Conservation (phyloP, 2,329 filamentous ascomycete species). For the Penicillium sp. region DNA sequence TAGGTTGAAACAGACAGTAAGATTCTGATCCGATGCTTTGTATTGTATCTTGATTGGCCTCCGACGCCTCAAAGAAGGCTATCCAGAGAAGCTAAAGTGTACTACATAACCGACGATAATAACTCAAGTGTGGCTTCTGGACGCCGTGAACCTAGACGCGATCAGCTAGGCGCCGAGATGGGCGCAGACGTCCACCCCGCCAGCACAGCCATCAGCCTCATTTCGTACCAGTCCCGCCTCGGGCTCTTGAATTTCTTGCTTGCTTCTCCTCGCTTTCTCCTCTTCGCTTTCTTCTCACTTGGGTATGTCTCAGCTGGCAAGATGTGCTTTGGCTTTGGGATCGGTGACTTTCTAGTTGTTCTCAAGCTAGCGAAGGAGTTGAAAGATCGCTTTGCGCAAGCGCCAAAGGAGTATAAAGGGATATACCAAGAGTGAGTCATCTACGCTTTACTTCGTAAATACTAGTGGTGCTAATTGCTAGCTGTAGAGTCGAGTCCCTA, state of each 20-base stretch:
- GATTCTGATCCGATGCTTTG: too few relatives aligned
- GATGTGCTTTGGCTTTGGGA: slow-evolving; percentile 12
- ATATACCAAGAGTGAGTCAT: slow-evolving; percentile 1
- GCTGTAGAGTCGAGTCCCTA: background rate
- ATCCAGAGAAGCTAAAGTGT: too few relatives aligned
- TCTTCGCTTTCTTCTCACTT: background rate
- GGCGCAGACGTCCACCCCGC: background rate
- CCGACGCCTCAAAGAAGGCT: too few relatives aligned
- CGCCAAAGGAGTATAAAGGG: slow-evolving; percentile 2
- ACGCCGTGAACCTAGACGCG: background rate
- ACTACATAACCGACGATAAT: background rate
- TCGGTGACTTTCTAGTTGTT: slow-evolving; percentile 5
- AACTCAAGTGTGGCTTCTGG: background rate
- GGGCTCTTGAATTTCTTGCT: too few relatives aligned
- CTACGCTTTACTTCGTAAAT: too few relatives aligned
- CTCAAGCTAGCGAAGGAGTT: slow-evolving; percentile 1
- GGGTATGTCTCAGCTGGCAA: background rate
- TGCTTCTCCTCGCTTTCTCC: too few relatives aligned
- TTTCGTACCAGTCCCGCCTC: background rate
- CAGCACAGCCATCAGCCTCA: slow-evolving; percentile 1
- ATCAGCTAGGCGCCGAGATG: background rate
- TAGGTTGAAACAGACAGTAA: too few relatives aligned
- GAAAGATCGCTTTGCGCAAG: slow-evolving; percentile 1
- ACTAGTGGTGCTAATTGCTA: background rate
- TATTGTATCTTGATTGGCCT: too few relatives aligned